A percentile compares a stretch with the other conserved stretches of the same genome.
phyloP scores from a whole-genome alignment of 164 flowering plant genomes.

The Santalum album region DNA sequence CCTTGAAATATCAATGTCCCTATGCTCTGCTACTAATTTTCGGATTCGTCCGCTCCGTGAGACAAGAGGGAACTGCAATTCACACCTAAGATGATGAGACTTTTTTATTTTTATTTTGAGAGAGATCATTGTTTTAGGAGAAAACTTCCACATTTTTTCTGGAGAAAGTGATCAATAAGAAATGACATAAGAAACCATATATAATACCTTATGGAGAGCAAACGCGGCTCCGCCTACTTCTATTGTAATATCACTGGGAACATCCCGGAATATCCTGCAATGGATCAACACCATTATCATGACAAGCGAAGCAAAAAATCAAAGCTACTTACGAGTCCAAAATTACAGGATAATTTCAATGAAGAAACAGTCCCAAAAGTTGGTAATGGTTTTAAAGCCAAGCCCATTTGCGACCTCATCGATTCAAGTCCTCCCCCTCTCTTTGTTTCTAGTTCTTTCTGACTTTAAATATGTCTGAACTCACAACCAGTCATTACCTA shows the following conservation, averaged over 20 bases:
- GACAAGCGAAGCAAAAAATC: neutral
- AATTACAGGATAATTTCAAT: neutral
- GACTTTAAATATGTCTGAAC: too few species aligned
- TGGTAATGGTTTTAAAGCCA: too few species aligned
- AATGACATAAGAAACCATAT: neutral
- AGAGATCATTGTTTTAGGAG: too few species aligned
- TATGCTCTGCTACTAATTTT: constrained; percentile 57
- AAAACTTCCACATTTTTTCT: too few species aligned
- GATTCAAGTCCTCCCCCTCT: too few species aligned
- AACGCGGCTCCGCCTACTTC: constrained; percentile 55
- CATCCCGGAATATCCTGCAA: constrained; percentile 71
- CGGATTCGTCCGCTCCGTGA: constrained; percentile 76
- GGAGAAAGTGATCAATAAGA: neutral
- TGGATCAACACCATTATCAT: constrained; percentile 4
- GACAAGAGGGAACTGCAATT: constrained; percentile 80
- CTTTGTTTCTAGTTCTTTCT: too few species aligned
- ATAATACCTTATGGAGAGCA: constrained; percentile 59
- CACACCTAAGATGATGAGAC: constrained; percentile 2
- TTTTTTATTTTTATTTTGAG: too few species aligned
- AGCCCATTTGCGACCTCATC: too few species aligned
- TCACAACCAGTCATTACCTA: too few species aligned
- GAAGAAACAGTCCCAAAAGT: too few species aligned
- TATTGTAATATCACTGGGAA: constrained; percentile 77
- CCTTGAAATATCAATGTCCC: constrained; percentile 51
- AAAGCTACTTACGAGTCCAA: neutral